Percentiles rank a stretch among this genome's conserved stretches.
Conservation (phyloP, 2,329 filamentous ascomycete genomes). For the Colletotrichum sp. region DNA sequence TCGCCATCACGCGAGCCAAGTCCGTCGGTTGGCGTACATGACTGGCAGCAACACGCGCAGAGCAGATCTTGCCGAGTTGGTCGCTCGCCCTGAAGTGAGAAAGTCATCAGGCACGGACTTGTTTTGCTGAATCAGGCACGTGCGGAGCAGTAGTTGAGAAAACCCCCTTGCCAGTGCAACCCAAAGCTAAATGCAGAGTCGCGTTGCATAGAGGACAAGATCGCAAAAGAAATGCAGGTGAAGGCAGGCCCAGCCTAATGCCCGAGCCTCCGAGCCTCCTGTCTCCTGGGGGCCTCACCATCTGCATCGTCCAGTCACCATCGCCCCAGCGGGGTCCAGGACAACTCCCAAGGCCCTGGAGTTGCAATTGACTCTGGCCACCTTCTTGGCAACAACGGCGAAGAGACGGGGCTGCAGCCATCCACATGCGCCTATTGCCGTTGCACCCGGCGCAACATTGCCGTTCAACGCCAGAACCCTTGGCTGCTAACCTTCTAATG, state of each 20-base stretch:
- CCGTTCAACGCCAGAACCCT: not conserved
- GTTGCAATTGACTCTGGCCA: not conserved
- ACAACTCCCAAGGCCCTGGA: not conserved
- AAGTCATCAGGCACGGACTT: constrained; percentile 4
- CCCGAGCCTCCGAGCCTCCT: not conserved
- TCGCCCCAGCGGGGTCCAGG: not conserved
- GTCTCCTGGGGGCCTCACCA: not conserved
- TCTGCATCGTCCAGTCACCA: not conserved
- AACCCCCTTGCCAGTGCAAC: not conserved
- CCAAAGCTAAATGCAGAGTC: not conserved
- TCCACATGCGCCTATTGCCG: not conserved
- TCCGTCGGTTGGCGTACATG: not conserved
- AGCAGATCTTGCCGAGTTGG: constrained; percentile 11
- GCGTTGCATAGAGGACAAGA: not conserved
- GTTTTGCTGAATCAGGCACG: constrained; percentile 2
- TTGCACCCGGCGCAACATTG: not conserved
- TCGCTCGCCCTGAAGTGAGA: not conserved
- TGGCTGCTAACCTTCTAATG: not conserved
- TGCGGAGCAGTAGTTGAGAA: not conserved
- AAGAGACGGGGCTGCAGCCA: not conserved
- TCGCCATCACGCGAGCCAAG: constrained; percentile 1
- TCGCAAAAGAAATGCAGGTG: not conserved
- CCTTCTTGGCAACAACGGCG: not conserved
- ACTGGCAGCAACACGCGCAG: not conserved
- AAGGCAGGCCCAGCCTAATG: not conserved